Percentiles rank a stretch among this genome's conserved stretches.
phyloP scores from a whole-genome alignment of 2,329 filamentous ascomycete species.

The Grosmannia huntii region DNA sequence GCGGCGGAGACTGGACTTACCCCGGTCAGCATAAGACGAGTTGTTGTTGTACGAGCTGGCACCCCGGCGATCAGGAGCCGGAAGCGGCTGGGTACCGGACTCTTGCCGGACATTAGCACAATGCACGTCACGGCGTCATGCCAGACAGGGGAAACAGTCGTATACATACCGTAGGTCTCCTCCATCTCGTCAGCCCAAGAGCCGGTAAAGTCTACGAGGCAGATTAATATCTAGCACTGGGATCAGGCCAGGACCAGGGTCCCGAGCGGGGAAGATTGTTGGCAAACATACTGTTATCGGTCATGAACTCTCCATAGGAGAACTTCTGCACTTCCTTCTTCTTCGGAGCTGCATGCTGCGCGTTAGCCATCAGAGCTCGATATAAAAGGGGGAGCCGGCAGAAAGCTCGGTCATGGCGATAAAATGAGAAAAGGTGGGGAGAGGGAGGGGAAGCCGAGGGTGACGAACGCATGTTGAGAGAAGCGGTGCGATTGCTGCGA shows the following conservation, averaged over 20 bases:
- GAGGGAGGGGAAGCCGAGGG: background rate
- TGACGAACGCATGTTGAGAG: slow-evolving; percentile 20
- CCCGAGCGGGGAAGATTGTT: background rate
- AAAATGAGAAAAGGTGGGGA: background rate
- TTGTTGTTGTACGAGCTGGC: slow-evolving; percentile 14
- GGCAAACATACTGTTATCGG: slow-evolving; percentile 62
- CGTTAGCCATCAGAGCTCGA: slow-evolving; percentile 18
- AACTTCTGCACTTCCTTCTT: slow-evolving; percentile 95
- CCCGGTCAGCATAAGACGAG: slow-evolving; percentile 10
- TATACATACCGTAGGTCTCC: slow-evolving; percentile 60
- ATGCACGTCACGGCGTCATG: background rate
- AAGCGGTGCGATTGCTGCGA: background rate
- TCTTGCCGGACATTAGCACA: background rate
- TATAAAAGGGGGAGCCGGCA: background rate
- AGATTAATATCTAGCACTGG: slow-evolving; percentile 2
- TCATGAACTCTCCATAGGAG: slow-evolving; percentile 92
- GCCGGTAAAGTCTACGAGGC: slow-evolving; percentile 40
- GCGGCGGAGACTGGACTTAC: slow-evolving; percentile 6
- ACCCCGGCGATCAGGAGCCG: slow-evolving; percentile 32
- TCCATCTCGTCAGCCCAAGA: slow-evolving; percentile 99
- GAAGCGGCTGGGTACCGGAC: slow-evolving; percentile 34
- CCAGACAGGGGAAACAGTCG: slow-evolving; percentile 8
- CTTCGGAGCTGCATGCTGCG: slow-evolving; percentile 56
- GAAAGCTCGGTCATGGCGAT: background rate
- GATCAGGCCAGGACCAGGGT: background rate